Evolutionary conservation across 2,329 filamentous ascomycete species (phyloP), one percentile per base, ranked within the genome.

Genomic region (Alternaria sp.): DNA sequence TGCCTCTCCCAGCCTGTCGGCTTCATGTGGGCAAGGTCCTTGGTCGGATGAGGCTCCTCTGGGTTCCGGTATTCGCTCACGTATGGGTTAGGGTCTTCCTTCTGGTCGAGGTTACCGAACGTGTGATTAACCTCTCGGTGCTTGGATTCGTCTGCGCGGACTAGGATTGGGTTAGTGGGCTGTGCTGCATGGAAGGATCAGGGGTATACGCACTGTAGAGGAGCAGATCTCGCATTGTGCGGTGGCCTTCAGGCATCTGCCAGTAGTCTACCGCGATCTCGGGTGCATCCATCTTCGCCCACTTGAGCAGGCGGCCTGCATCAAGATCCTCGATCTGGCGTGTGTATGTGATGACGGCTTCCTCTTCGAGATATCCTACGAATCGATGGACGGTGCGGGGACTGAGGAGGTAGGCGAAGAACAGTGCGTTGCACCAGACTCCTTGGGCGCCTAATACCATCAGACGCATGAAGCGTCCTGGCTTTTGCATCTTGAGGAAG

Each of bases 91-190:
- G 95, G 94, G 75, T 99, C 96, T 32, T 89, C 86, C 56, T 88
- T 89, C 77, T 96, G 93, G 70, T 97, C 85, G 62, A 99, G 84
- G 77, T 98, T 98, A 55, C 91, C 89, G 45, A 99, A 82, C 0
- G 96, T 98, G 79, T 99, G 96, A 81, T 99, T 98, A 72, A 98
- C 95, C 76, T 97, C 96, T 32, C 96, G 87, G 76, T 97, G 93
- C 78, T 81, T 81, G 57, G 73, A 74, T 70, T 80, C 78, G 43
- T 81, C 79, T 55, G 79, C 78, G 57, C 77, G 75, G 49, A 79
- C 75, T 78, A 55, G 47, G 54, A 28, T 25, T 9, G 13, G 54
- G 50, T 69, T 59, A 71, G 61, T 50, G 12, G 19, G 43, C 26
- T 23, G n/a, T 57, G 43, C 19, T 47, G 36, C 40, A 54, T 40